Evolutionary conservation across 352 stramenopile species (phyloP), one percentile per base, ranked within the genome.

Genomic region (Blastocystis sp.): DNA sequence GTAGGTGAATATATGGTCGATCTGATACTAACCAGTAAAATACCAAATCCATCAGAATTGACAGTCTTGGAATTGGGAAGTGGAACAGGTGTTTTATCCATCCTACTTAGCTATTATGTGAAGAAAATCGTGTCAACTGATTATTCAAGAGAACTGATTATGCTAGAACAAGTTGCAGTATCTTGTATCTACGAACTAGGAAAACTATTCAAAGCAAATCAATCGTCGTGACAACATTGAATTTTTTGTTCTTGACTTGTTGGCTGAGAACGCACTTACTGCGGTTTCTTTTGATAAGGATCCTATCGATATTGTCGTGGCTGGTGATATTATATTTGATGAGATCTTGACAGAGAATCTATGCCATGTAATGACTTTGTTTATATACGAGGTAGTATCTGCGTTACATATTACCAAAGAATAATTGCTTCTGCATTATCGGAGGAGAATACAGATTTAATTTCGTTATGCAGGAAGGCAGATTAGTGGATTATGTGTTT

Each of bases 271-370:
- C n/a, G 73, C 73, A n/a, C 53, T 54, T 43, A 37, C 59, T 18
- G 34, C 47, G 5, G 8, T 84, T 53, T 54, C n/a, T 23, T 1
- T 15, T 47, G 29, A 11, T n/a, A 23, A 47, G 5, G 26, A 63
- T 47, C 39, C 34, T n/a, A 45, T 84, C 5, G 73, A 84, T 84
- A 50, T 63, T 7, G 26, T 84, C 20, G 54, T 84, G 20, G 73
- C 73, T 54, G 50, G n/a, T 3, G 73, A 84, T 64, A 84, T 84
- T 50, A 43, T 84, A 23, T 84, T 66, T 29, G 73, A 84, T 64
- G 73, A 84, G n/a, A 20, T 84, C 7, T 61, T 84, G 45, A 84
- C 73, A 43, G 73, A 84, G 53, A 50, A n/a, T 45, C 41, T 18
- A 59, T 59, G 50, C 50, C 13, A 59, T 59, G 50, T 59, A n/a